Percentiles rank a stretch among this genome's conserved stretches.
These are phyloP conservation scores for Darksidea phi DNA, from an alignment of 495 filamentous ascomycete species.

Conservation along the genomic window DNA sequence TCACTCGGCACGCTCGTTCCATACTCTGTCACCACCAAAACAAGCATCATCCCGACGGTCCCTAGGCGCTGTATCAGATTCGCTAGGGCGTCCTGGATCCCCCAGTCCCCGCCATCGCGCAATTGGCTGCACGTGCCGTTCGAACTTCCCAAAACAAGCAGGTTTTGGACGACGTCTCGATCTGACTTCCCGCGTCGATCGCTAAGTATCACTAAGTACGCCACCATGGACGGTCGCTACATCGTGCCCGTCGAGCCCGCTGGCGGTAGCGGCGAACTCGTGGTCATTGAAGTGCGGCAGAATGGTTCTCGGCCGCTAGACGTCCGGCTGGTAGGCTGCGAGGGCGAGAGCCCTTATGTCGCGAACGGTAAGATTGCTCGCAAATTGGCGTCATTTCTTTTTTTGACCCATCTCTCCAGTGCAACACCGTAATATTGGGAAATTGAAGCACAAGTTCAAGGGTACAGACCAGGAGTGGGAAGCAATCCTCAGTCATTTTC, in stretches of 20 bases:
- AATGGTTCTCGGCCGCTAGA: slow-evolving; percentile 28
- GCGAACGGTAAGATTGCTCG: slow-evolving; percentile 29
- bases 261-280: slow-evolving; percentile 5
- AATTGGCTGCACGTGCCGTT: not conserved
- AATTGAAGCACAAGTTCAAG: slow-evolving; percentile 28
- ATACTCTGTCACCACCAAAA: not conserved
- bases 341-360: slow-evolving; percentile 31
- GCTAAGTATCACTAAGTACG: not conserved
- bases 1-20: slow-evolving; percentile 3
- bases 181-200: slow-evolving; percentile 17
- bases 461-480: slow-evolving; percentile 60
- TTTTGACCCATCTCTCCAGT: slow-evolving; percentile 26
- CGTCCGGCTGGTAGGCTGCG: slow-evolving; percentile 28
- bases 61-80: slow-evolving; percentile 26
- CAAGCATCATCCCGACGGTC: slow-evolving; percentile 20
- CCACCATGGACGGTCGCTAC: slow-evolving; percentile 16
- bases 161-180: slow-evolving; percentile 4
- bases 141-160: slow-evolving; percentile 23
- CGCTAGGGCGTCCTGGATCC: slow-evolving; percentile 23
- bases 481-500: slow-evolving; percentile 45
- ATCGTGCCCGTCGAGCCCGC: slow-evolving; percentile 28
- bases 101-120: not conserved
- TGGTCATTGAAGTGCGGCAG: slow-evolving; percentile 32
- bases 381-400: slow-evolving; percentile 19
- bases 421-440: slow-evolving; percentile 27